Base-by-base conservation (phyloP, 1,139 yeast genomes). In the Debaryomycetaceae sp. region DNA sequence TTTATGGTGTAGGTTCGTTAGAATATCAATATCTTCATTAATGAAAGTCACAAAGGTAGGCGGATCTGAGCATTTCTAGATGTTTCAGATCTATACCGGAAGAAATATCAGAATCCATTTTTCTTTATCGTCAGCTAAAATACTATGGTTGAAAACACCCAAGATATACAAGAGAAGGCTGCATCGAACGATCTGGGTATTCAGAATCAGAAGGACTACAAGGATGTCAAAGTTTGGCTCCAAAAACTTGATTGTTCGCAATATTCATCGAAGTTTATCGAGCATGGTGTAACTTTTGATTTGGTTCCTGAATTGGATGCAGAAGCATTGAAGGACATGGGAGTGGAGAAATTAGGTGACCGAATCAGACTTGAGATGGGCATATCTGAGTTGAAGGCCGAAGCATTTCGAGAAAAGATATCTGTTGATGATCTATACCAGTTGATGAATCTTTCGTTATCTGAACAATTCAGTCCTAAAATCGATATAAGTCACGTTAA, bases 281-380 rank as follows among this genome's bases (percentile, higher is more conserved):
- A 69, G 11, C 55, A 82, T 52, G 84, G 79, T 24, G 77, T 88
- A 46, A 73, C 81, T 0, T 62, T 73, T 34, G 86, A 80, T 36
- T 63, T 87, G 5, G 57, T 87, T 11, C 65, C 79, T 1, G 85
- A 79, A 44, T 61, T 89, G 37, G 96, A 88, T 53, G 71, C 77
- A 30, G 70, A 64, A n/a, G 78, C 89, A 1, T 70, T 92, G 41
- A 75, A 74, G 40, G 95, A 85, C 46, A 59, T 92, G 6, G 97
- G 96, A 0, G 64, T 92, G n/a, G 50, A 51, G 15, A 83, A 79
- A 49, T 76, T 92, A 7, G 98, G 98, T 0, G 98, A 92, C 58
- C 67, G 97, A 28, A 70, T 92, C 29, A 68, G 83, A 28, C 57
- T 87, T 6, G 80, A 79, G 49, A 65, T 79, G 16, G 81, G 83